A percentile compares a stretch with the other conserved stretches of the same genome.
Evolutionary conservation across 108 stramenopile genomes (phyloP).

Genomic region (Skeletonema potamos): DNA sequence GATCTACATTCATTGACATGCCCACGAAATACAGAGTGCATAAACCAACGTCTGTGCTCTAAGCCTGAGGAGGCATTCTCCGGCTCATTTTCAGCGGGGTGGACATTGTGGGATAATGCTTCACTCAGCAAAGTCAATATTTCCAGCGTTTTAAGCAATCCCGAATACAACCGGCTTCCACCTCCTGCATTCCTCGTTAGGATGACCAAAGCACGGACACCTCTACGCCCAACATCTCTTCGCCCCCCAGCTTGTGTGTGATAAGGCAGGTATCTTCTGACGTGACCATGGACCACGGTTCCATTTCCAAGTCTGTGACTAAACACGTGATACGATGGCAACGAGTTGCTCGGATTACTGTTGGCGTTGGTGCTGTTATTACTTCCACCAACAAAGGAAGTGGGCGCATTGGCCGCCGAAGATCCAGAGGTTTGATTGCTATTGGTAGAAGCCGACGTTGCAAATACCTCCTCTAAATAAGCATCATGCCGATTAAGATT

Average conservation of each 20-base stretch:
- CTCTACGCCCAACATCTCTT: constrained; percentile 43
- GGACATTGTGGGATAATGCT: not conserved
- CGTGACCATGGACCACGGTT: constrained; percentile 39
- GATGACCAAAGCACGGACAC: constrained; percentile 40
- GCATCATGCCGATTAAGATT: constrained; percentile 32
- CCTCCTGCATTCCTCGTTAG: constrained; percentile 45
- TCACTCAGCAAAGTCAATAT: constrained; percentile 11
- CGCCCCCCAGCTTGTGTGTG: constrained; percentile 10
- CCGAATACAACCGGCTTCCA: constrained; percentile 30
- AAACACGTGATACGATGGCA: constrained; percentile 43
- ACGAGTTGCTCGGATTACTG: not conserved
- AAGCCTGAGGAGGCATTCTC: not conserved
- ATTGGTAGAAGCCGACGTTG: not conserved
- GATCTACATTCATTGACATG: constrained; percentile 31
- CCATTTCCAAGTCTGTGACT: constrained; percentile 32
- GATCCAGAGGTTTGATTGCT: not conserved
- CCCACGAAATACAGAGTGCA: constrained; percentile 24
- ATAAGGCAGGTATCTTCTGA: constrained; percentile 35
- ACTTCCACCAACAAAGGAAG: not conserved
- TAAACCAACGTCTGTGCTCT: constrained; percentile 4
- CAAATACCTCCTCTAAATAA: constrained; percentile 15
- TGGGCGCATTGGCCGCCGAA: not conserved
- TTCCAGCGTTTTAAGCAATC: constrained; percentile 37
- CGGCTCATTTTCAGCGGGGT: not conserved
- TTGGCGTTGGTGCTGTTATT: not conserved